A percentile compares a stretch with the other conserved stretches of the same genome.
Evolutionary conservation across 2,329 filamentous ascomycete species (phyloP).

Genomic region (Pseudogymnoascus sp.): DNA sequence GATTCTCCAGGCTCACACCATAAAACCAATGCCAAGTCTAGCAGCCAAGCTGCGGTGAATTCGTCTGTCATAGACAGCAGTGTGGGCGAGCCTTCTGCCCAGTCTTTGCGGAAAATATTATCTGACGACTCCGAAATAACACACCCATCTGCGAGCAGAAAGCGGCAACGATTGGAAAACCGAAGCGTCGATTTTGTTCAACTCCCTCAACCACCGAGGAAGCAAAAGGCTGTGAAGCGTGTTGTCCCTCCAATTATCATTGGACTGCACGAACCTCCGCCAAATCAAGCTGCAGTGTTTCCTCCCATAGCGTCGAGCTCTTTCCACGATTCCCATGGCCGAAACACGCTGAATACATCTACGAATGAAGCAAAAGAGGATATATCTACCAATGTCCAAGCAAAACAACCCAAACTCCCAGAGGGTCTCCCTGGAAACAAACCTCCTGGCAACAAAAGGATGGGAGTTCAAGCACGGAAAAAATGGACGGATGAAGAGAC

Average conservation of each 20-base stretch:
- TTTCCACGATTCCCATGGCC: constrained; percentile 43
- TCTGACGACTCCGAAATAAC: constrained; percentile 25
- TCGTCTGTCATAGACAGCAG: constrained; percentile 16
- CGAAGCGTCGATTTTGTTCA: constrained; percentile 57
- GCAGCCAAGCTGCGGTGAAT: constrained; percentile 9
- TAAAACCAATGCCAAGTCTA: background rate
- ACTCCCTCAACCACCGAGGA: constrained; percentile 57
- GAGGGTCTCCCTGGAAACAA: constrained; percentile 29
- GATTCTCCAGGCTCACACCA: constrained; percentile 4
- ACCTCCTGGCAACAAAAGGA: constrained; percentile 33
- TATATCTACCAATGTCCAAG: background rate
- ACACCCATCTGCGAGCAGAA: constrained; percentile 38
- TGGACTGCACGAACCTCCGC: constrained; percentile 55
- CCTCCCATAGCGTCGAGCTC: constrained; percentile 54
- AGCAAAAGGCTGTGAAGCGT: constrained; percentile 50
- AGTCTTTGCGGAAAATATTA: constrained; percentile 29
- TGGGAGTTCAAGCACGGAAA: constrained; percentile 48
- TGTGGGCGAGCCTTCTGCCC: constrained; percentile 28
- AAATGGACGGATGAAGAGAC: constrained; percentile 63
- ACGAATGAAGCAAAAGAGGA: constrained; percentile 13
- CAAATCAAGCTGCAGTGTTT: constrained; percentile 50
- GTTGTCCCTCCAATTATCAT: constrained; percentile 59
- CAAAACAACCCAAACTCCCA: background rate
- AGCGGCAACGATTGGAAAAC: constrained; percentile 42
- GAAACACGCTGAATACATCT: constrained; percentile 28